Percentiles rank a stretch among this genome's conserved stretches.
Conservation (phyloP, 177 flowering plant species). For the Vitis hybrid region DNA sequence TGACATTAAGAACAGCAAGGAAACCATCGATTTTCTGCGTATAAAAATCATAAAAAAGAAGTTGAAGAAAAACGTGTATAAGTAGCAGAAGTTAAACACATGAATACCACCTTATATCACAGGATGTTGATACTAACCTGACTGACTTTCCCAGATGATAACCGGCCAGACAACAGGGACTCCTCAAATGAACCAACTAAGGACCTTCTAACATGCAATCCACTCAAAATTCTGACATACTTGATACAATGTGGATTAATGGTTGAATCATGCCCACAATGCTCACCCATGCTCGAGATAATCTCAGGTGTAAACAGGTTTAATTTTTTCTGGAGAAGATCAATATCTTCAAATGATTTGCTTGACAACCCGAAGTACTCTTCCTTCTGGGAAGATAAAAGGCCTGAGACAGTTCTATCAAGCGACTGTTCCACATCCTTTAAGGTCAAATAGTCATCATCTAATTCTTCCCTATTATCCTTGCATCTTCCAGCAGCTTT, state of each 20-base stretch:
- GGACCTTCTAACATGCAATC: slow-evolving; percentile 64
- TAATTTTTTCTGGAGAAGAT: slow-evolving; percentile 26
- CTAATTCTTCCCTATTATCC: slow-evolving; percentile 20
- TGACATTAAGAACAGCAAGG: slow-evolving; percentile 78
- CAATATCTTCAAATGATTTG: slow-evolving; percentile 36
- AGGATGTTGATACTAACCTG: slow-evolving; percentile 48
- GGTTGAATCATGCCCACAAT: slow-evolving; percentile 25
- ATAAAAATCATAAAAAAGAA: not conserved
- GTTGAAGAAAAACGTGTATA: not conserved
- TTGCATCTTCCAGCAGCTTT: slow-evolving; percentile 22
- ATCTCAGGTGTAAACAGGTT: slow-evolving; percentile 31
- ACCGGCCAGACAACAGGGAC: slow-evolving; percentile 81
- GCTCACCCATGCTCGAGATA: slow-evolving; percentile 16
- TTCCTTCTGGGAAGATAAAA: slow-evolving; percentile 29
- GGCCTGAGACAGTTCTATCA: slow-evolving; percentile 36
- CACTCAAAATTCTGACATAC: slow-evolving; percentile 40
- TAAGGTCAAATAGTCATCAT: slow-evolving; percentile 30
- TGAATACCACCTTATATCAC: not conserved
- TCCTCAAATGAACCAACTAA: slow-evolving; percentile 99
- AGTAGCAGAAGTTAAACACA: not conserved
- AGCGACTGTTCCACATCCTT: slow-evolving; percentile 38
- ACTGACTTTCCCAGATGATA: slow-evolving; percentile 50
- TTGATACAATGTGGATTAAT: slow-evolving; percentile 30
- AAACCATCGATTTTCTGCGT: slow-evolving; percentile 90
- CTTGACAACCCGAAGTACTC: slow-evolving; percentile 28